Conservation (phyloP, 495 filamentous ascomycete genomes). For the Penicillium samsonianum region DNA sequence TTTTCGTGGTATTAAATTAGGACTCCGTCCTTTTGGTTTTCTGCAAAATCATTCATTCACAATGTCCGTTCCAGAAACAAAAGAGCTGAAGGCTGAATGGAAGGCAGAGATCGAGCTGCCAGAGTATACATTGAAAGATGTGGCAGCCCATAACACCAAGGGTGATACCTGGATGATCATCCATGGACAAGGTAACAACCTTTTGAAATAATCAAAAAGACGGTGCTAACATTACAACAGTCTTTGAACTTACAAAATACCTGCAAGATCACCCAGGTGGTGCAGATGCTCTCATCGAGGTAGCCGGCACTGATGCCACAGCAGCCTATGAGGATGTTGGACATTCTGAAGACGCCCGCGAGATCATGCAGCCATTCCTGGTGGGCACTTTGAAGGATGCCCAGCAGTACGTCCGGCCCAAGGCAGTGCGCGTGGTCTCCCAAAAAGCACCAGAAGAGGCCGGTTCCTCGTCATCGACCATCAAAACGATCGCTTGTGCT, state of each 20-base stretch:
- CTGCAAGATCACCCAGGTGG: conserved; percentile 58
- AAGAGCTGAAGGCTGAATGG: conserved; percentile 24
- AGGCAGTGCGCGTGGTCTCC: conserved; percentile 33
- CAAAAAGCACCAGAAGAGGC: conserved; percentile 16
- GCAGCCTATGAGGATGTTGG: conserved; percentile 54
- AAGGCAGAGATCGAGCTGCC: conserved; percentile 18
- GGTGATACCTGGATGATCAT: conserved; percentile 53
- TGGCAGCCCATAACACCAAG: conserved; percentile 48
- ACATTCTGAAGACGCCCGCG: conserved; percentile 51
- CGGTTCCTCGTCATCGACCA: conserved; percentile 11
- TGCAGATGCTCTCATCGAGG: conserved; percentile 46
- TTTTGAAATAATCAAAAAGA: background rate
- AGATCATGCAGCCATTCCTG: conserved; percentile 32
- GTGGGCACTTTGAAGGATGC: conserved; percentile 38
- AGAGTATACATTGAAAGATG: conserved; percentile 42
- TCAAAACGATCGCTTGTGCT: conserved; percentile 17
- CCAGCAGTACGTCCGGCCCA: conserved; percentile 24
- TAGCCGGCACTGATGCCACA: conserved; percentile 55
- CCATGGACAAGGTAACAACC: conserved; percentile 49
- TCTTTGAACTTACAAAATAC: conserved; percentile 55
- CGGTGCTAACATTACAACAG: conserved; percentile 25
- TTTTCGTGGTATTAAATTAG: background rate
- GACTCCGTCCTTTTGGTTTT: background rate
- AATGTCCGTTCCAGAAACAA: conserved; percentile 21
- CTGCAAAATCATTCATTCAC: background rate